Evolutionary conservation across 177 flowering plant species (phyloP), one percentile per base, ranked within the genome.

Genomic region (Vitis hybrid): DNA sequence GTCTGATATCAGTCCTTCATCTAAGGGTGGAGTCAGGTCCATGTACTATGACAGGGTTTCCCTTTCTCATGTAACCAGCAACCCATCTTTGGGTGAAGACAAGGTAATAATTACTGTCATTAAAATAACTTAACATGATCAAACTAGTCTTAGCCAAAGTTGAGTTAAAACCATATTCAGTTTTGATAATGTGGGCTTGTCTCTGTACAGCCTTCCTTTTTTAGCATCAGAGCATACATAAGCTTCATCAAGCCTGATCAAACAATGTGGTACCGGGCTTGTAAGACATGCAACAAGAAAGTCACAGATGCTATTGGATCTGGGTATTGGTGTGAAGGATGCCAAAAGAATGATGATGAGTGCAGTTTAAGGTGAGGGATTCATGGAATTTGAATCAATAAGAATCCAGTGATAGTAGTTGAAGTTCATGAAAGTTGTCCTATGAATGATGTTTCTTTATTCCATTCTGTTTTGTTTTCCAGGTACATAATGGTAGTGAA

Each of bases 321-420:
- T 73, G 98, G 97, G 18, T 96, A 86, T 67, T 92, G 97, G 95
- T 96, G 99, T 73, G 97, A 92, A 80, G 90, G 86, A 31, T 96
- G 99, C 77, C 94, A 94, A 80, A 93, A 87, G 80, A 86, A 88
- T 76, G 93, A 86, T 66, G 89, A 66, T 1, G 90, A 87, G 19
- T 83, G 88, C 83, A 81, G 80, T 67, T 77, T 94, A 74, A 92
- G 98, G 99, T 90, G 15, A 56, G 77, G 39, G 1, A 53, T 14
- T 29, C 11, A 4, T 1, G 1, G 3, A 50, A 20, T 19, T 56
- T 45, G 39, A 50, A 51, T n/a, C 9, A 63, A 10, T 4, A 59
- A 39, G 14, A 6, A 18, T 45, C 18, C n/a, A 34, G 48, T 0
- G 50, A 18, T 2, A 5, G 52, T 59, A 10, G 45, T 66, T 26